Base-by-base conservation (phyloP, 768 basidiomycete genomes). In the Serendipita sp. region DNA sequence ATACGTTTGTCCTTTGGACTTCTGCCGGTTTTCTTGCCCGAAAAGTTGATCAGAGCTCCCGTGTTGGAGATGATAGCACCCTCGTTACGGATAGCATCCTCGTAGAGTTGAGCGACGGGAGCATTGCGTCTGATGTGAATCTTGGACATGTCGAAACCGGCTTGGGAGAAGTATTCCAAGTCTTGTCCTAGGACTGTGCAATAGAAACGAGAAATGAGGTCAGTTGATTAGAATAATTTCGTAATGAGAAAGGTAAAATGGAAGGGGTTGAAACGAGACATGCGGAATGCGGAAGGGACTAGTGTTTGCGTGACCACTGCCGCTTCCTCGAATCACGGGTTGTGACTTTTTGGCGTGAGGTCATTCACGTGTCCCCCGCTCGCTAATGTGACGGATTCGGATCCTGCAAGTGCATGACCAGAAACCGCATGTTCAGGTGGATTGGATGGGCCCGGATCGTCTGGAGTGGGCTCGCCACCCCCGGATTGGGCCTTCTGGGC, bases 1-100 rank as follows among this genome's bases (percentile, higher is more conserved):
- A 99, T 97, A 67, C 96, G 93, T 83, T 98, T 99, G 83, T 99
- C 96, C 75, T 98, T 99, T 63, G 96, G 96, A 70, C 85, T 88
- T 58, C 96, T 83, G 65, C 96, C 96, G 2, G 96, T 98, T 81
- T 99, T 99, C 82, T 97, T 98, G 34, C 96, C 96, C 8, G 93
- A 96, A 72, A 98, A 99, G 83, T 99, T 99, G 85, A 99, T 99
- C 71, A 99, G 79, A 18, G 96, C 93, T 63, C 96, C 96, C 3
- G 86, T 89, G 35, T 89, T 85, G 64, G 96, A 94, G 77, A 99
- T 89, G 78, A 99, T 90, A 70, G 96, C 96, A 66, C 95, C 95
- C 74, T 99, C 96, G 76, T 97, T 95, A 70, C 91, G 86, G 78
- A 98, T 86, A 70, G 96, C 96, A 71, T 99, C 96, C 73, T 99